Evolutionary conservation across 116 monocot species (phyloP).

Genomic region (Zostera marina): DNA sequence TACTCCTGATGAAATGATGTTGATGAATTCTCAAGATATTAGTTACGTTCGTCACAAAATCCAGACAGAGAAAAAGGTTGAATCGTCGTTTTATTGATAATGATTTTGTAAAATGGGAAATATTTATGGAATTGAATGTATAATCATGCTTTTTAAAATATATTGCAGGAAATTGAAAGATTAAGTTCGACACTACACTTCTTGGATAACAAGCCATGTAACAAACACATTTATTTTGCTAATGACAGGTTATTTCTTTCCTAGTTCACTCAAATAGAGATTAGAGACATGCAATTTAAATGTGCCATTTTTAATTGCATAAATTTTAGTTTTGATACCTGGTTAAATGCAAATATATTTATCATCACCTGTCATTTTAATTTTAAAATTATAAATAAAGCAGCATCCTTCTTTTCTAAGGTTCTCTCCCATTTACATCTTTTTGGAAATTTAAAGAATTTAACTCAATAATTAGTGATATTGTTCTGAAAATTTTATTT

Average conservation of each 20-base stretch:
- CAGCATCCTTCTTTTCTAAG: too few relatives aligned
- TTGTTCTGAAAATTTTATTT: too few relatives aligned
- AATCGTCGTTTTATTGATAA: neutral
- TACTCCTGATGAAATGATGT: slow-evolving; percentile 59
- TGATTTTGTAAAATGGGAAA: neutral
- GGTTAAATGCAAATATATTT: neutral
- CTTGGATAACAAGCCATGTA: slow-evolving; percentile 37
- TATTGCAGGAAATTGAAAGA: slow-evolving; percentile 69
- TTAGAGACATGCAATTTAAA: neutral
- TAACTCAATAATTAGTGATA: too few relatives aligned
- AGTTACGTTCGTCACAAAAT: slow-evolving; percentile 70
- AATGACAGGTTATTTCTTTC: slow-evolving; percentile 53
- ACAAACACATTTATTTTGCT: slow-evolving; percentile 73
- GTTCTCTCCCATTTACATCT: too few relatives aligned
- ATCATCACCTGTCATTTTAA: neutral
- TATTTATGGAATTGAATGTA: neutral
- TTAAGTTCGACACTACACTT: slow-evolving; percentile 50
- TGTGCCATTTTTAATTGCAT: neutral
- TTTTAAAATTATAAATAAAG: neutral
- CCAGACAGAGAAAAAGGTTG: slow-evolving; percentile 85
- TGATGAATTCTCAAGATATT: slow-evolving; percentile 88
- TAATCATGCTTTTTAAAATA: neutral
- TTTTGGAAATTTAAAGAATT: too few relatives aligned
- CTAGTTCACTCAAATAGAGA: neutral
- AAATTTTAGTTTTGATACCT: neutral